phyloP scores from a whole-genome alignment of 176 grass and related monocot genomes.

The Carex scoparia region DNA sequence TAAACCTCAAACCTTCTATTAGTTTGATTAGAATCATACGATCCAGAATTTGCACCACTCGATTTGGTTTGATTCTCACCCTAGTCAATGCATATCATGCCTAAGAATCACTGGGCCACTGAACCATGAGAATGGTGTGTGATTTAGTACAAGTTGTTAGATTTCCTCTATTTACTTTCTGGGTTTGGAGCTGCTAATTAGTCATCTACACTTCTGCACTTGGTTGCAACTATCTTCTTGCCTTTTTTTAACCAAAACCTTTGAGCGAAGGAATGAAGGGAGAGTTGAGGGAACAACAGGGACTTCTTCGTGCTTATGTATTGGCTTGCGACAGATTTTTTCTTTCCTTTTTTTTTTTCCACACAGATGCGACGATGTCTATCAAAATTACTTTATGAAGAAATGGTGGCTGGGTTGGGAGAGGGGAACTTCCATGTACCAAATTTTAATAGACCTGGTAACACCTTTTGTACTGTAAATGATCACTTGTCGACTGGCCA shows the following conservation, averaged over 20 bases:
- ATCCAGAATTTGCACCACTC: background rate
- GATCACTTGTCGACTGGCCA: background rate
- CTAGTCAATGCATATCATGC: background rate
- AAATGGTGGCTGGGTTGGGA: background rate
- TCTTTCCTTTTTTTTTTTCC: background rate
- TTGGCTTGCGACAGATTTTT: background rate
- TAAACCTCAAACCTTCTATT: background rate
- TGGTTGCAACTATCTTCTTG: background rate
- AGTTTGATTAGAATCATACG: background rate
- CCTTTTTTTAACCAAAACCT: background rate
- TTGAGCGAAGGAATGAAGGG: background rate
- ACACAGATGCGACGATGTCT: background rate
- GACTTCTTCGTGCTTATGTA: background rate
- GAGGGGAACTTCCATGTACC: background rate
- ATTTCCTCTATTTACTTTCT: background rate
- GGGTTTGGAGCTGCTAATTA: background rate
- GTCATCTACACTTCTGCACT: background rate
- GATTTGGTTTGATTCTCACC: background rate
- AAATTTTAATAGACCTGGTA: background rate
- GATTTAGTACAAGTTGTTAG: background rate
- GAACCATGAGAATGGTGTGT: background rate
- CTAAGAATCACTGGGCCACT: background rate
- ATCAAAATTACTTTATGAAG: background rate
- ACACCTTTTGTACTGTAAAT: background rate
- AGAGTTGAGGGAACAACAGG: background rate